Conservation (phyloP, 441 rosid genomes). For the Hura crepitans region DNA sequence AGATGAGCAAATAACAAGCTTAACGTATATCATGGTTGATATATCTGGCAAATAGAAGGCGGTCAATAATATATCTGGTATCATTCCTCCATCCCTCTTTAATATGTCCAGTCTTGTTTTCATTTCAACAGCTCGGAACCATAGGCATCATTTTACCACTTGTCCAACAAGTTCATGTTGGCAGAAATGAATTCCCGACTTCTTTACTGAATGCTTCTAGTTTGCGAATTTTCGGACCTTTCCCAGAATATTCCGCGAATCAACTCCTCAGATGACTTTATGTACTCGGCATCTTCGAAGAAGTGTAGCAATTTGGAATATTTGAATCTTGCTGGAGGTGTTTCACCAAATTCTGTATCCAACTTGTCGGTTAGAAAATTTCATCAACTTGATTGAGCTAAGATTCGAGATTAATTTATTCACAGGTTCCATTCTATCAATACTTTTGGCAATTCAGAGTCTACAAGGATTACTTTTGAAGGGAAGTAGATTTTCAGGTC, state of each 20-base stretch:
- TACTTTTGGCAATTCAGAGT: background rate
- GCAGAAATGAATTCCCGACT: background rate
- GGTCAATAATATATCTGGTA: slow-evolving; percentile 5
- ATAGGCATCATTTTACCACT: slow-evolving; percentile 13
- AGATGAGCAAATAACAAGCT: no score
- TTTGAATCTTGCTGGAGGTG: background rate
- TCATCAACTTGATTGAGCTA: background rate
- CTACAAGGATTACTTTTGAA: background rate
- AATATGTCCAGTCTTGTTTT: background rate
- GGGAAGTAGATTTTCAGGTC: background rate
- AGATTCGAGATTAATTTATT: background rate
- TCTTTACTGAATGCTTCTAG: slow-evolving; percentile 8
- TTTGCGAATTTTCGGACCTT: background rate
- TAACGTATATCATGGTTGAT: no score
- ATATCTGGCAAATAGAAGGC: no score
- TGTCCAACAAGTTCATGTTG: background rate
- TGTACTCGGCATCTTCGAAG: background rate
- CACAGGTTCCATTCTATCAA: background rate
- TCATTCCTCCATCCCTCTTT: slow-evolving; percentile 9
- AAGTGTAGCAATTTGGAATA: background rate
- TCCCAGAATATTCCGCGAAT: background rate
- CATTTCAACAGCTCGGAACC: background rate
- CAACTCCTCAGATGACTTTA: background rate
- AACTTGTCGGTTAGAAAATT: background rate
- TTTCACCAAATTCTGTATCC: background rate